Conservation (phyloP, 1,284 basidiomycete species). For the Xerocomus minutiporus region DNA sequence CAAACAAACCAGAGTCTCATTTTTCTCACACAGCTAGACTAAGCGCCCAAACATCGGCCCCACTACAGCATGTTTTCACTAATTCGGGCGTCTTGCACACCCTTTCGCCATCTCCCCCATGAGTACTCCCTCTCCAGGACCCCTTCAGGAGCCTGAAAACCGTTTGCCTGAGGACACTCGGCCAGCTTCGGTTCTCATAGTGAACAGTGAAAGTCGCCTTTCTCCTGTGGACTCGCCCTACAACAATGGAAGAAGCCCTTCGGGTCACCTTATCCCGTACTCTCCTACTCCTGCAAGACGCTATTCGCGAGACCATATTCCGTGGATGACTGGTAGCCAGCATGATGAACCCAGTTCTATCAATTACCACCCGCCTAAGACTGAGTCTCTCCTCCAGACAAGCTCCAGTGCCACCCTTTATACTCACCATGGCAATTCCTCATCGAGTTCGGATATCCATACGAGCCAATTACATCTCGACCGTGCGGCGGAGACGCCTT, state of each 20-base stretch:
- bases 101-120: slow-evolving; percentile 11
- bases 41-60: too few relatives aligned
- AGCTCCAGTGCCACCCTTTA: slow-evolving; percentile 1
- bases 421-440: not conserved
- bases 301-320: slow-evolving; percentile 6
- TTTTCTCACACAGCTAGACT: too few relatives aligned
- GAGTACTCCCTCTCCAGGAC: slow-evolving; percentile 11
- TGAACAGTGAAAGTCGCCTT: not conserved
- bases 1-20: too few relatives aligned
- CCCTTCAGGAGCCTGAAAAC: not conserved
- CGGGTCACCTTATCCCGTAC: slow-evolving; percentile 21
- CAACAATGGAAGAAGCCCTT: slow-evolving; percentile 18
- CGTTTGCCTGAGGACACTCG: not conserved
- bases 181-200: not conserved
- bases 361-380: not conserved
- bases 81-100: not conserved
- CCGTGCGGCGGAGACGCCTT: not conserved
- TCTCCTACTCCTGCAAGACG: slow-evolving; percentile 13
- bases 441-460: not conserved
- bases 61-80: too few relatives aligned
- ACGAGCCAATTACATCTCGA: slow-evolving; percentile 1
- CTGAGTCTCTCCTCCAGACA: not conserved
- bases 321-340: slow-evolving; percentile 13
- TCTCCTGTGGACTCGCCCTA: slow-evolving; percentile 22
- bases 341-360: slow-evolving; percentile 16